phyloP scores from a whole-genome alignment of 2,329 filamentous ascomycete genomes.

The Fusarium brachygibbosum region DNA sequence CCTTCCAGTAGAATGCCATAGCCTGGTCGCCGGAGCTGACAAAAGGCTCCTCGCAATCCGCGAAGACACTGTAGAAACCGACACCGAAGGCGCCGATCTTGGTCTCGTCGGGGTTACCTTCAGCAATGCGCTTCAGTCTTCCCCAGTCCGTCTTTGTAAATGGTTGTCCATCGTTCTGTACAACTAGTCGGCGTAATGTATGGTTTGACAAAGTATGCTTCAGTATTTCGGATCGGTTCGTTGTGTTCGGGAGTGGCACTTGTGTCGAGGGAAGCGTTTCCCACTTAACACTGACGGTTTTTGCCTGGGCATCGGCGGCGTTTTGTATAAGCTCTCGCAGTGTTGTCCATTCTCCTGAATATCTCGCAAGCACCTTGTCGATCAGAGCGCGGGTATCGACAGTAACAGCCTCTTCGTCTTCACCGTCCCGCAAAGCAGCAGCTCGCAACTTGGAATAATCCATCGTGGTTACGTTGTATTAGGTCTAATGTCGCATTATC shows the following conservation, averaged over 20 bases:
- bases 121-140: slow-evolving; percentile 94
- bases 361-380: slow-evolving; percentile 96
- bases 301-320: slow-evolving; percentile 95
- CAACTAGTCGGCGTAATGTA: slow-evolving; percentile 87
- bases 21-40: slow-evolving; percentile 92
- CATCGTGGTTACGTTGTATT: slow-evolving; percentile 60
- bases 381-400: slow-evolving; percentile 97
- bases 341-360: slow-evolving; percentile 94
- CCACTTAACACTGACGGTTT: slow-evolving; percentile 89
- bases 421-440: slow-evolving; percentile 85
- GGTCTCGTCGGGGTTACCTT: slow-evolving; percentile 98
- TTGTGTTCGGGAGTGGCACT: slow-evolving; percentile 76
- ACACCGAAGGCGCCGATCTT: slow-evolving; percentile 99
- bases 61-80: slow-evolving; percentile 98
- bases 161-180: slow-evolving; percentile 90
- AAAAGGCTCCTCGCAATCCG: slow-evolving; percentile 97
- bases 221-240: slow-evolving; percentile 77
- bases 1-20: slow-evolving; percentile 99
- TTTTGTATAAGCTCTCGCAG: slow-evolving; percentile 97
- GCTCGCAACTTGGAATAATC: slow-evolving; percentile 84
- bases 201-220: slow-evolving; percentile 89
- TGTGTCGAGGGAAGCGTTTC: slow-evolving; percentile 88
- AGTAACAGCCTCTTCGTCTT: slow-evolving; percentile 96
- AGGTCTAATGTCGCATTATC: slow-evolving; percentile 41
- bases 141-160: slow-evolving; percentile 95